A percentile compares a stretch with the other conserved stretches of the same genome.
phyloP scores from a whole-genome alignment of 495 filamentous ascomycete genomes.

The Thozetella sp. region DNA sequence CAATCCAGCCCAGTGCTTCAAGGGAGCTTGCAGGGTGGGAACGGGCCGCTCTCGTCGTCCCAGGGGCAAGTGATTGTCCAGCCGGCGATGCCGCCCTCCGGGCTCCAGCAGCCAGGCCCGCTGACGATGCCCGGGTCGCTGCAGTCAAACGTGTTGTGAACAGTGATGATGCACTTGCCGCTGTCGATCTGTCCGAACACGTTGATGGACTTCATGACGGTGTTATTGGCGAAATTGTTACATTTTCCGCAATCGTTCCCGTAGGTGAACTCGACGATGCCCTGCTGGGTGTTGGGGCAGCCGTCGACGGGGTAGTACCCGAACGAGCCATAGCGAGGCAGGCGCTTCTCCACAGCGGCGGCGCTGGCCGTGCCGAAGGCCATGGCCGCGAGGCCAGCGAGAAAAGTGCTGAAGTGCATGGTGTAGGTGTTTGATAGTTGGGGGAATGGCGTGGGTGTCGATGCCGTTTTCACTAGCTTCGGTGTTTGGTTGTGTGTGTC shows the following conservation, averaged over 20 bases:
- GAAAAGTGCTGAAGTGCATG: neutral
- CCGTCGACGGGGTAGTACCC: neutral
- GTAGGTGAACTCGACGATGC: neutral
- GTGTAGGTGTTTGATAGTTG: neutral
- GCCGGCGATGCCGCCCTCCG: neutral
- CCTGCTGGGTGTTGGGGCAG: neutral
- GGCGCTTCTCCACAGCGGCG: neutral
- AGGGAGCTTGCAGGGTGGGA: no score
- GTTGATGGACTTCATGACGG: conserved; percentile 3
- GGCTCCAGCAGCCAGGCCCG: neutral
- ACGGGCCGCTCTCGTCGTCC: no score
- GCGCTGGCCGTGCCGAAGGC: neutral
- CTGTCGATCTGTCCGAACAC: neutral
- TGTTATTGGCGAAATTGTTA: neutral
- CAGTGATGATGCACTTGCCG: neutral
- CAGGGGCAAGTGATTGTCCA: neutral
- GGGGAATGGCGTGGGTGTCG: no score
- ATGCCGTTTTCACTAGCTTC: no score
- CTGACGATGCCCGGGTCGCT: neutral
- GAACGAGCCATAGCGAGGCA: neutral
- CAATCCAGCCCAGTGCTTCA: no score
- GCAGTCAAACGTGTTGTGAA: neutral
- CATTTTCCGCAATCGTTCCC: neutral
- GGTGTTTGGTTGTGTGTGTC: no score
- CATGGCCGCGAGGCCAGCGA: neutral